phyloP scores from a whole-genome alignment of 306 rosid genomes.

The Citrullus amarus region DNA sequence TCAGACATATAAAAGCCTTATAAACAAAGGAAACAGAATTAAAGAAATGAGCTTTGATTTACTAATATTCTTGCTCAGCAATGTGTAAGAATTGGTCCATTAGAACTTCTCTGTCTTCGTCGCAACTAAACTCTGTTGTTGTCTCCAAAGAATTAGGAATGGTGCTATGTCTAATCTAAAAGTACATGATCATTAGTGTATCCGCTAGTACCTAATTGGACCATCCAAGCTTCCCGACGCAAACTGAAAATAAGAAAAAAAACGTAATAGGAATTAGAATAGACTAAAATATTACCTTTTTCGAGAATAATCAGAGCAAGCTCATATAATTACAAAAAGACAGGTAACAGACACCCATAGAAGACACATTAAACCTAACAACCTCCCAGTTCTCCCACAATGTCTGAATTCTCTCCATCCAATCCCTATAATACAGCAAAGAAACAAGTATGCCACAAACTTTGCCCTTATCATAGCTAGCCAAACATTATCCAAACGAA shows the following conservation, averaged over 20 bases:
- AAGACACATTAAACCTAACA: too few relatives aligned
- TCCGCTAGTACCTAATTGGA: slow-evolving; percentile 70
- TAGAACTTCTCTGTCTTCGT: background rate
- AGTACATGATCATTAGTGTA: background rate
- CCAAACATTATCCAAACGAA: background rate
- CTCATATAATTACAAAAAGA: background rate
- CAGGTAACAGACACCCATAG: background rate
- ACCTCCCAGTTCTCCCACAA: too few relatives aligned
- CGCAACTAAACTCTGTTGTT: slow-evolving; percentile 10
- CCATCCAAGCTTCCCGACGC: slow-evolving; percentile 95
- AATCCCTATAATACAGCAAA: background rate
- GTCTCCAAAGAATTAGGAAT: slow-evolving; percentile 14
- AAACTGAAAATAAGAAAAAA: slow-evolving; percentile 44
- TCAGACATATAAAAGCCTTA: background rate
- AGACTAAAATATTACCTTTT: too few relatives aligned
- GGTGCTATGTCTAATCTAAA: slow-evolving; percentile 1
- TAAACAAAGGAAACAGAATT: background rate
- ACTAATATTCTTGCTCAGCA: background rate
- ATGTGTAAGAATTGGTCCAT: background rate
- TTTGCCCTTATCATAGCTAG: background rate
- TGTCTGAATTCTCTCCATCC: background rate
- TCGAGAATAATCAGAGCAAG: background rate
- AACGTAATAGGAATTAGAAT: background rate
- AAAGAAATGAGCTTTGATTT: background rate
- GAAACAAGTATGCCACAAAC: background rate